phyloP scores from a whole-genome alignment of 768 basidiomycete genomes.

The Nevesoporus exiguus region DNA sequence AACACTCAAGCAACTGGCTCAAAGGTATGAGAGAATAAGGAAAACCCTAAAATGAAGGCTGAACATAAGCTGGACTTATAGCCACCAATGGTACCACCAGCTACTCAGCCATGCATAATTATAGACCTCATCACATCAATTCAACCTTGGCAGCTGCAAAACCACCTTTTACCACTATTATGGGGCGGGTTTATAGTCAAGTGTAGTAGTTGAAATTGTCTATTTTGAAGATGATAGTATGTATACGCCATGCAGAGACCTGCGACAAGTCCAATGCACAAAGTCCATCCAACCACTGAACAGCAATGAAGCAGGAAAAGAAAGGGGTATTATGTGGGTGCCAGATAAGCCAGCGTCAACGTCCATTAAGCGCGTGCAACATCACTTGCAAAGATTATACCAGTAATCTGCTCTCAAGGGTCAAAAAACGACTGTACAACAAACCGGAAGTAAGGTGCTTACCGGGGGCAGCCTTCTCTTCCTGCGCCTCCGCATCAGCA shows the following conservation, averaged over 20 bases:
- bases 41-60: no score
- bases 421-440: neutral
- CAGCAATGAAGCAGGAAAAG: neutral
- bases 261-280: neutral
- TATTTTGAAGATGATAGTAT: no score
- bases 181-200: no score
- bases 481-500: neutral
- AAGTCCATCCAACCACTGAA: neutral
- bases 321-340: neutral
- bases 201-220: no score
- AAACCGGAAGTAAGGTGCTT: neutral
- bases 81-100: no score
- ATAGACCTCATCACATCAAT: no score
- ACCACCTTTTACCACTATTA: no score
- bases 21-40: no score
- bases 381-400: neutral
- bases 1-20: no score
- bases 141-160: no score
- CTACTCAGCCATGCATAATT: no score
- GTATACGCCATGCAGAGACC: neutral
- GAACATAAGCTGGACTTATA: no score
- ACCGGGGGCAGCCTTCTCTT: slow-evolving; percentile 13
- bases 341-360: neutral
- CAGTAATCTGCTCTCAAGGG: neutral
- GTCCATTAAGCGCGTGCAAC: neutral